These are phyloP conservation scores for Neurospora sp. DNA, from an alignment of 495 filamentous ascomycete species.

Conservation along the genomic window DNA sequence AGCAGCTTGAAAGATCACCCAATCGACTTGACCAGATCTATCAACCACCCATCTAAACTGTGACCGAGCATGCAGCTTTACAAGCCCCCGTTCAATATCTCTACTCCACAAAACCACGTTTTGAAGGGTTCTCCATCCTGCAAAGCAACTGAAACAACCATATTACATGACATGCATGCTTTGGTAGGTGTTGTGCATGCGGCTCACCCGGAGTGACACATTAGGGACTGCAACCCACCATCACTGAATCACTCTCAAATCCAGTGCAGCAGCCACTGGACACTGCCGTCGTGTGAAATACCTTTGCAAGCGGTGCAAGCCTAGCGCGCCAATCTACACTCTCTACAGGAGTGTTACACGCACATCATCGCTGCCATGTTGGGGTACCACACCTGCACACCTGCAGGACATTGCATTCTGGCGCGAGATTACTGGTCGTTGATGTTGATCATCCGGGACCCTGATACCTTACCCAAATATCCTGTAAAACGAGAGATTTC, in stretches of 20 bases:
- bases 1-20: neutral
- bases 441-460: too few species aligned
- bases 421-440: neutral
- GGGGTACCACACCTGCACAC: neutral
- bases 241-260: neutral
- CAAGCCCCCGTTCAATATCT: neutral
- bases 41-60: neutral
- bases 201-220: neutral
- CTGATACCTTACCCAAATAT: neutral
- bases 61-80: neutral
- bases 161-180: neutral
- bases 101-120: neutral
- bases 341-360: neutral
- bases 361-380: neutral
- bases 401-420: neutral
- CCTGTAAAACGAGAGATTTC: neutral
- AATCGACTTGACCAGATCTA: neutral
- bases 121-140: neutral
- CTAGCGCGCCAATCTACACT: neutral
- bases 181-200: neutral
- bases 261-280: neutral
- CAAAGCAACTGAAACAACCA: neutral
- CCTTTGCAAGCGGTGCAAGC: neutral
- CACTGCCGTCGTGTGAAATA: neutral
- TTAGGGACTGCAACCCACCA: neutral